Evolutionary conservation across 352 stramenopile genomes (phyloP).

Genomic region (Bremia lactucae): DNA sequence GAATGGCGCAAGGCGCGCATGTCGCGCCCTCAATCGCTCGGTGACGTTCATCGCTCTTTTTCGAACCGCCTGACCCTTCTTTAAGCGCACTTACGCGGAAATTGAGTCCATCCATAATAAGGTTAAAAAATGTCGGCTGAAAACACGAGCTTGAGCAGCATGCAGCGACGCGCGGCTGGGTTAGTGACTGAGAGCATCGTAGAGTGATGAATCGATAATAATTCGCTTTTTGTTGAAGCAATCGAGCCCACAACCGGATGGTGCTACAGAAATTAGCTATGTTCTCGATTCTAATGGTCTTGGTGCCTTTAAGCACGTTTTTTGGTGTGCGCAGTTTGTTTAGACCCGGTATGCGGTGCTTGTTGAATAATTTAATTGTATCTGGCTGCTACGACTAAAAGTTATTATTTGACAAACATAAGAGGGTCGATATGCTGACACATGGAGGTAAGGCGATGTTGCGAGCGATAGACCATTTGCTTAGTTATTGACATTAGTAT

Average conservation of each 20-base stretch:
- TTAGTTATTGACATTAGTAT: background rate
- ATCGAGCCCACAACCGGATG: slow-evolving; percentile 59
- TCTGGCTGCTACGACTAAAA: too few relatives aligned
- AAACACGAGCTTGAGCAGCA: slow-evolving; percentile 33
- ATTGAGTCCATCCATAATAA: background rate
- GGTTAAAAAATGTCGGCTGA: slow-evolving; percentile 9
- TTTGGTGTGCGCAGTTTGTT: slow-evolving; percentile 46
- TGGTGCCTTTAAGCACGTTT: slow-evolving; percentile 51
- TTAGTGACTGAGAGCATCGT: slow-evolving; percentile 5
- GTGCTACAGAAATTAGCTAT: slow-evolving; percentile 61
- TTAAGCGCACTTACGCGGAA: slow-evolving; percentile 22
- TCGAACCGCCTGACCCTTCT: slow-evolving; percentile 11
- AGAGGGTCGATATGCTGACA: slow-evolving; percentile 34
- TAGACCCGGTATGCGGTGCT: slow-evolving; percentile 16
- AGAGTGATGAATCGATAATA: too few relatives aligned
- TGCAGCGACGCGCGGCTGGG: slow-evolving; percentile 34
- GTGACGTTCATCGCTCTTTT: slow-evolving; percentile 29
- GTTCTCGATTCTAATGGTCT: slow-evolving; percentile 65
- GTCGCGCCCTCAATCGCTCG: slow-evolving; percentile 50
- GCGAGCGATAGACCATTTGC: background rate
- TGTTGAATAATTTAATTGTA: too few relatives aligned
- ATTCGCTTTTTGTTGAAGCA: slow-evolving; percentile 34
- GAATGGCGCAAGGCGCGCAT: slow-evolving; percentile 43
- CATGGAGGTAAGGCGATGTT: slow-evolving; percentile 42
- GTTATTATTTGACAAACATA: slow-evolving; percentile 11